Conservation (phyloP, 2,329 filamentous ascomycete species). For the Paraconiothyrium brasiliense region DNA sequence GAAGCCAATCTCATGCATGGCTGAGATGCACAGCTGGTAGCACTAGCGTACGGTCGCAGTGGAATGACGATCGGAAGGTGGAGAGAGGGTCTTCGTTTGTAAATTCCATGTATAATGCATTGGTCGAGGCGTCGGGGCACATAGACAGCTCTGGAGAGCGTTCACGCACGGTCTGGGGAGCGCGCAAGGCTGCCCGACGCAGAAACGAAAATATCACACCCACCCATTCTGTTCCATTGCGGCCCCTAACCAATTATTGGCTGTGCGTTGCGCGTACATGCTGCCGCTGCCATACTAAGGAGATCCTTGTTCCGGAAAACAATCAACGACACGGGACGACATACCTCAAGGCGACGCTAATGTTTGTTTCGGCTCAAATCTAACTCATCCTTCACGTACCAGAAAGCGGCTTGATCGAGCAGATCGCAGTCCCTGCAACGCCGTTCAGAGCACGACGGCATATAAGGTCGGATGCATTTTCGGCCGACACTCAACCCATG, state of each 20-base stretch:
- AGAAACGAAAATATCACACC: not conserved
- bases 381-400: not conserved
- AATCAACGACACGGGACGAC: not conserved
- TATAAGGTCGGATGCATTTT: not conserved
- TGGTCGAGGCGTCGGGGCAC: conserved; percentile 2
- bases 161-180: not conserved
- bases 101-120: conserved; percentile 2
- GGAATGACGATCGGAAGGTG: not conserved
- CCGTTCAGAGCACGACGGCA: not conserved
- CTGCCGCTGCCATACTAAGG: not conserved
- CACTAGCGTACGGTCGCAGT: not conserved
- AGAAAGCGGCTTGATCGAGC: not conserved
- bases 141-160: not conserved
- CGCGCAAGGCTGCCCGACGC: not conserved
- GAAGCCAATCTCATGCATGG: not conserved
- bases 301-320: not conserved
- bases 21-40: not conserved
- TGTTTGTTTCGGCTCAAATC: no score
- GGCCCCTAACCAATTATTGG: not conserved
- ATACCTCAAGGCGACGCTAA: not conserved
- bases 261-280: not conserved
- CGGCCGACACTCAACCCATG: not conserved
- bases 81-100: not conserved
- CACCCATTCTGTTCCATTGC: not conserved
- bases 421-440: not conserved